Percentiles rank a stretch among this genome's conserved stretches.
Conservation (phyloP, 2,329 filamentous ascomycete genomes). For the Talaromyces funiculosus region DNA sequence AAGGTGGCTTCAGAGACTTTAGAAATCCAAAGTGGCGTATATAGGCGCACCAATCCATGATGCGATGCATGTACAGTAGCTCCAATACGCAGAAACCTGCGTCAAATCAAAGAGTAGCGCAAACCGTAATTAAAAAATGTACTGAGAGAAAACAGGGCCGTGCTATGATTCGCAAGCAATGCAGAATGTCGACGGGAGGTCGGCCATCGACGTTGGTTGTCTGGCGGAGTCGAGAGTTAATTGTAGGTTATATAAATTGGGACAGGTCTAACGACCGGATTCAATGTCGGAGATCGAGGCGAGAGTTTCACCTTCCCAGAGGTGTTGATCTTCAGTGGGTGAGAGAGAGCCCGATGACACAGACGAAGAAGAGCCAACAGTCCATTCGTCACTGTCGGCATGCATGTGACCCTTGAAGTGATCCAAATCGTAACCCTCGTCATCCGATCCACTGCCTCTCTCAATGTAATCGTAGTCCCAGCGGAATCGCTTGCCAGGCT, state of each 20-base stretch:
- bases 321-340: slow-evolving; percentile 55
- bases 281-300: slow-evolving; percentile 36
- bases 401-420: slow-evolving; percentile 52
- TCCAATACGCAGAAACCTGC: slow-evolving; percentile 17
- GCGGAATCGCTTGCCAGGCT: slow-evolving; percentile 76
- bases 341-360: slow-evolving; percentile 62
- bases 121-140: slow-evolving; percentile 26
- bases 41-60: slow-evolving; percentile 19
- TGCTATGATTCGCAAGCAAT: slow-evolving; percentile 6
- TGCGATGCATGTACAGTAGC: slow-evolving; percentile 35
- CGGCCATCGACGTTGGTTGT: slow-evolving; percentile 15
- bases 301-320: slow-evolving; percentile 39
- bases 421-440: slow-evolving; percentile 52
- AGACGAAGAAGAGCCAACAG: slow-evolving; percentile 73
- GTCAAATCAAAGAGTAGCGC: slow-evolving; percentile 4
- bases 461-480: slow-evolving; percentile 97
- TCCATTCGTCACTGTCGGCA: slow-evolving; percentile 81
- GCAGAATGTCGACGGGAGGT: slow-evolving; percentile 13
- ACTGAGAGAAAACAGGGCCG: slow-evolving; percentile 33
- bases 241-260: slow-evolving; percentile 8
- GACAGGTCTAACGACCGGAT: slow-evolving; percentile 30
- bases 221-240: slow-evolving; percentile 8
- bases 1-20: slow-evolving; percentile 10
- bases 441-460: slow-evolving; percentile 58
- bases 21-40: slow-evolving; percentile 11